These are phyloP conservation scores for Cladophialophora bantiana DNA, from an alignment of 2,329 filamentous ascomycete species.

Conservation along the genomic window DNA sequence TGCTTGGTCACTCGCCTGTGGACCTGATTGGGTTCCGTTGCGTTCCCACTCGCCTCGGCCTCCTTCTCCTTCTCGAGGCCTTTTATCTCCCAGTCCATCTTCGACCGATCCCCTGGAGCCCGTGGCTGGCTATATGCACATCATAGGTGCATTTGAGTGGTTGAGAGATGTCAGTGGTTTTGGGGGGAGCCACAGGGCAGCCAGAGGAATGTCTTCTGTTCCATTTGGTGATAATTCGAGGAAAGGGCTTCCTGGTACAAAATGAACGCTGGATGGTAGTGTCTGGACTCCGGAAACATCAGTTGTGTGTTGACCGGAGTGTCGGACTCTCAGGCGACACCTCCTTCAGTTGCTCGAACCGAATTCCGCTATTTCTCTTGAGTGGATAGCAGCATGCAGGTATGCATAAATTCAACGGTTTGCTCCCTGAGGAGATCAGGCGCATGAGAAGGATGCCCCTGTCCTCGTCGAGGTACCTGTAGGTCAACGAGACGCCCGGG, in stretches of 20 bases:
- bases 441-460: constrained; percentile 6
- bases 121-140: constrained; percentile 23
- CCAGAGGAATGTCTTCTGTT: not conserved
- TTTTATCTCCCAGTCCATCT: constrained; percentile 14
- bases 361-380: not conserved
- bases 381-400: not conserved
- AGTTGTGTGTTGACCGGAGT: not conserved
- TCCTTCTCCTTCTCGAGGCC: constrained; percentile 1
- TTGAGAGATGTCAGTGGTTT: not conserved
- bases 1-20: constrained; percentile 23
- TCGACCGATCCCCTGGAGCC: constrained; percentile 13
- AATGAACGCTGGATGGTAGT: not conserved
- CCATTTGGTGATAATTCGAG: not conserved
- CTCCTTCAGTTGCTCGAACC: not conserved
- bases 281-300: constrained; percentile 1
- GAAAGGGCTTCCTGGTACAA: not conserved
- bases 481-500: constrained; percentile 10
- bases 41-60: constrained; percentile 7
- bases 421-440: constrained; percentile 10
- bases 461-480: constrained; percentile 9
- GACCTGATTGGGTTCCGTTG: constrained; percentile 10
- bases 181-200: not conserved
- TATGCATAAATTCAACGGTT: constrained; percentile 6
- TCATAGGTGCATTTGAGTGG: constrained; percentile 21
- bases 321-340: not conserved